A percentile compares a stretch with the other conserved stretches of the same genome.
phyloP scores from a whole-genome alignment of 2,329 filamentous ascomycete species.

The Tolypocladium tundrense region DNA sequence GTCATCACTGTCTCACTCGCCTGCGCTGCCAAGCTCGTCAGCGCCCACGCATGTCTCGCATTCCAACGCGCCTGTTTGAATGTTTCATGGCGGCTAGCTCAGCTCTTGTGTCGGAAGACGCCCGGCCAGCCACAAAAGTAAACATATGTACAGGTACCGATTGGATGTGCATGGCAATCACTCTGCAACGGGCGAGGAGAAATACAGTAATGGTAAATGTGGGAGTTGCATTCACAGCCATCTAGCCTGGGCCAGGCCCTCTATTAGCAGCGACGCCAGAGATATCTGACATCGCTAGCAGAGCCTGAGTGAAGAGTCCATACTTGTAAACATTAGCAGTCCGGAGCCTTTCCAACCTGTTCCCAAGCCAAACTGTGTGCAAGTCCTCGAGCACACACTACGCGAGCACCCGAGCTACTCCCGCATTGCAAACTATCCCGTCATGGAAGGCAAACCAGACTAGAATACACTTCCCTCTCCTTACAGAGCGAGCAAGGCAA shows the following conservation, averaged over 20 bases:
- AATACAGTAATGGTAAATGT: not conserved
- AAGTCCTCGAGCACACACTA: conserved; percentile 9
- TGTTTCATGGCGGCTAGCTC: not conserved
- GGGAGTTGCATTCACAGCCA: not conserved
- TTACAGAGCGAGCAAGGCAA: conserved; percentile 34
- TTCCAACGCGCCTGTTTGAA: conserved; percentile 7
- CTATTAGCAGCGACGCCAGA: not conserved
- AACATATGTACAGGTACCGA: not conserved
- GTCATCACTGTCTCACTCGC: not conserved
- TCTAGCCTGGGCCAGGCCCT: not conserved
- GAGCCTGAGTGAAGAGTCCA: not conserved
- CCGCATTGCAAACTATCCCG: conserved; percentile 11
- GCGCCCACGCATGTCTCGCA: conserved; percentile 6
- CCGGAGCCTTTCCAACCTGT: conserved; percentile 8
- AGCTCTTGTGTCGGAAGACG: not conserved
- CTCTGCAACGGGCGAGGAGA: not conserved
- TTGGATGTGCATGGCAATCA: not conserved
- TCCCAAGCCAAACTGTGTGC: conserved; percentile 20
- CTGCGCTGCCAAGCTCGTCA: not conserved
- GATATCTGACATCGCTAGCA: not conserved
- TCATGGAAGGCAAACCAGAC: conserved; percentile 12
- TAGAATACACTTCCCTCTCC: conserved; percentile 2
- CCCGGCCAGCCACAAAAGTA: not conserved
- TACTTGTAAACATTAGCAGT: not conserved
- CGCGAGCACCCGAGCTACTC: conserved; percentile 10